Evolutionary conservation across 192 early-diverging fungal species (phyloP).

Genomic region (Mortierella alpina): DNA sequence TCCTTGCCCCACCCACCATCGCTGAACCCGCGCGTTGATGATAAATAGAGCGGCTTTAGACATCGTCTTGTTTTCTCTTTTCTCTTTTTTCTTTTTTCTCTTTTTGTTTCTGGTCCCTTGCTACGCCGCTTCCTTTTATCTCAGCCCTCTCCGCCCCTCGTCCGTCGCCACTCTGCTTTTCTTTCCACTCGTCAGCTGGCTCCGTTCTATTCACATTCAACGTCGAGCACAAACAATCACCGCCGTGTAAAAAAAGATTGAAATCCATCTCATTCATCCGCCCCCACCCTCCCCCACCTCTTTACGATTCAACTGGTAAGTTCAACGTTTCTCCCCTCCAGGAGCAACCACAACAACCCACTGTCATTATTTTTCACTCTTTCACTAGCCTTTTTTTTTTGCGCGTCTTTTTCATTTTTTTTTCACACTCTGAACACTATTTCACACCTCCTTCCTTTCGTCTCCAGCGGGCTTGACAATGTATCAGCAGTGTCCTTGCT

Average conservation of each 20-base stretch:
- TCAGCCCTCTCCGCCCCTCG: slow-evolving; percentile 2
- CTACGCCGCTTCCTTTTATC: slow-evolving; percentile 7
- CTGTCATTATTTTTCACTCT: neutral
- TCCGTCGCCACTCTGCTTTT: slow-evolving; percentile 1
- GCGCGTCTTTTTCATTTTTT: too few relatives aligned
- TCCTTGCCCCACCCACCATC: neutral
- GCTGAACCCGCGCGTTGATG: neutral
- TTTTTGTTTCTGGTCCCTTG: slow-evolving; percentile 1
- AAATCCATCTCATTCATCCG: slow-evolving; percentile 15
- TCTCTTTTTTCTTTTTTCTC: slow-evolving; percentile 9
- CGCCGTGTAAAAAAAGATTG: neutral
- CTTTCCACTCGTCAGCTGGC: slow-evolving; percentile 18
- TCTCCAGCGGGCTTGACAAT: neutral
- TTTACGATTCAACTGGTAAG: slow-evolving; percentile 43
- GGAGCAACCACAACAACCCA: neutral
- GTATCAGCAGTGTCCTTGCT: neutral
- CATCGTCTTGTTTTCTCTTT: neutral
- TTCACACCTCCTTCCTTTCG: neutral
- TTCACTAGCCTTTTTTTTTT: too few relatives aligned
- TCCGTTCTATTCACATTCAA: slow-evolving; percentile 28
- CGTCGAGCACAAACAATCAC: slow-evolving; percentile 35
- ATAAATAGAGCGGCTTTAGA: neutral
- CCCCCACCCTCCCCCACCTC: slow-evolving; percentile 25
- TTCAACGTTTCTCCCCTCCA: neutral
- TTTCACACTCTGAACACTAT: neutral